Conservation (phyloP, 257 asterid species). For the Solanum chmielewskii region DNA sequence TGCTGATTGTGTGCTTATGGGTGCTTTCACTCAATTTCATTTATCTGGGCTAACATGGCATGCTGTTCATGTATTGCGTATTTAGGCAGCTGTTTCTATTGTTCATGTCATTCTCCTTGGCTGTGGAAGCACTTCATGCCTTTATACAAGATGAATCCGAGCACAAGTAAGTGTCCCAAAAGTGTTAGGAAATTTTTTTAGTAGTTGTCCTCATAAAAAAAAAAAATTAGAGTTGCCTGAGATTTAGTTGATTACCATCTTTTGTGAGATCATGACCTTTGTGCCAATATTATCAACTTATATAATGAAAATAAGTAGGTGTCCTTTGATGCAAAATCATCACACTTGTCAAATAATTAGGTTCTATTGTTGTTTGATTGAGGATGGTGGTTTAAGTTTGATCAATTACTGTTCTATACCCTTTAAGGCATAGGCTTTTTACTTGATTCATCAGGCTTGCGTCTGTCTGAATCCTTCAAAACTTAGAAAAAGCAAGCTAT, state of each 20-base stretch:
- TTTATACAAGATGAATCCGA: conserved; percentile 96
- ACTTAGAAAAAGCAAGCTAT: not conserved
- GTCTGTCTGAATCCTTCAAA: not conserved
- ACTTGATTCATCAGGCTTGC: not conserved
- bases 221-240: not conserved
- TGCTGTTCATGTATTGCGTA: conserved; percentile 30
- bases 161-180: conserved; percentile 70
- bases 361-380: not conserved
- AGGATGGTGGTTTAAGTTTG: not conserved
- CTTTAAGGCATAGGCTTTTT: not conserved
- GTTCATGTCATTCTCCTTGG: conserved; percentile 90
- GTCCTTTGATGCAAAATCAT: not conserved
- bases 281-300: not conserved
- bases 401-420: not conserved
- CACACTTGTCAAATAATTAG: not conserved
- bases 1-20: not conserved
- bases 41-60: conserved; percentile 10
- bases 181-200: not conserved
- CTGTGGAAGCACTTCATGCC: conserved; percentile 97
- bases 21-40: not conserved
- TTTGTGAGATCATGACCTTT: not conserved
- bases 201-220: not conserved
- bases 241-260: not conserved
- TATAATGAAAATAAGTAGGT: not conserved
- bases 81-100: conserved; percentile 97